Evolutionary conservation across 345 rosid genomes (phyloP), one percentile per base, ranked within the genome.

Genomic region (Eucalyptus tenuipes): DNA sequence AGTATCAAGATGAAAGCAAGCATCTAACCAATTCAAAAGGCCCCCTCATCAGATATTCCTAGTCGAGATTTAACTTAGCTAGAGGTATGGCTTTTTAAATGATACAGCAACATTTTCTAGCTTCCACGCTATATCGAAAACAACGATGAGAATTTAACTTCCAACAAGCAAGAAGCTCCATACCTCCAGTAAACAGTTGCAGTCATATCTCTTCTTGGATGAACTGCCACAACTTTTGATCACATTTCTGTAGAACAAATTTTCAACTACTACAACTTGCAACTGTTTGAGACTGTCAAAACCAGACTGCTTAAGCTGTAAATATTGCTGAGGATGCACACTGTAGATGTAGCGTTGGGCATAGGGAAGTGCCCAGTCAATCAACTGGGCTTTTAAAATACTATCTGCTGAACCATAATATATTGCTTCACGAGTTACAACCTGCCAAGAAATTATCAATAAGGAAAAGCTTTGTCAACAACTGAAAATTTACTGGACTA

Each of bases 341-440:
- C 94, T 89, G 89, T 89, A 93, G 49, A 97, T 89, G 92, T 96
- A 98, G 85, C 99, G 97, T 90, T 98, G 99, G 64, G 98, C 97
- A 94, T 94, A 97, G 88, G 99, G 98, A 88, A 98, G 96, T 87
- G 93, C 94, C 99, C 99, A 98, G 90, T 96, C 92, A 88, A 97
- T 89, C 89, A 98, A 90, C 87, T 95, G 93, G 88, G 93, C 91
- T 90, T 92, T 93, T 84, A 90, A 90, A 89, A 92, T 90, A 89
- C 92, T 88, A 89, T 95, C 97, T 85, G 88, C 87, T 91, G 45
- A 92, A 89, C 97, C 95, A 91, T 92, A 84, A 89, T 90, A 94
- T 89, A 90, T 93, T n/a, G 99, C 98, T 91, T 97, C 96, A 88
- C 97, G 97, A 89, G 93, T 95, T 89, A 95, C 96, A 71, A 96